Evolutionary conservation across 306 rosid species (phyloP), one percentile per base, ranked within the genome.

Genomic region (Prosopis cineraria): DNA sequence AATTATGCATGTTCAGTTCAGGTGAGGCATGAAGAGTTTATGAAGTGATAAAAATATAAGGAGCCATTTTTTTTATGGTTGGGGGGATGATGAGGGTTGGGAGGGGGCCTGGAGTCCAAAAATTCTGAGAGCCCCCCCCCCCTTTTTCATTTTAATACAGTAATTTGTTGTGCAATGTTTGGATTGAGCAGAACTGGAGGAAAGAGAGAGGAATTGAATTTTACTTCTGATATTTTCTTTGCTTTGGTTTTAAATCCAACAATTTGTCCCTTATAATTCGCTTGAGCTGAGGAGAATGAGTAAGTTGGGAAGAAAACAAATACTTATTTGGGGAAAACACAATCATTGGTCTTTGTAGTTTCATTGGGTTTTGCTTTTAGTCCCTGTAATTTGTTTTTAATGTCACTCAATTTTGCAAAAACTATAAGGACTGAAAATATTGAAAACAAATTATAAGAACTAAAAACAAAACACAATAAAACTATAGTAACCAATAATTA

Each of bases 1-100:
- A n/a, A n/a, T n/a, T n/a, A n/a, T n/a, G n/a, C n/a, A n/a, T n/a
- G n/a, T n/a, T n/a, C n/a, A n/a, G n/a, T n/a, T n/a, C n/a, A n/a
- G n/a, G n/a, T n/a, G n/a, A n/a, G n/a, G n/a, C n/a, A 65, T 52
- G 24, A 17, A 73, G 34, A 47, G 70, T 53, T 52, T 30, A 43
- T 37, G n/a, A n/a, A 27, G 50, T 53, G 22, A 53, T 79, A 19
- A 22, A 22, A 45, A 41, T 39, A 22, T 31, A 24, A 63, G 52
- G 56, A 41, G 45, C 48, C 41, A 17, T 30, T 8, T 16, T 9
- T 58, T 27, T 58, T 12, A 29, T 10, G 63, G 63, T 56, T n/a
- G n/a, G n/a, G 56, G 34, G 1, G 55, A 24, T 10, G 41, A 11
- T 13, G 19, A 47, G 43, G 14, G 8, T 22, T 3, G 62, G 20